Evolutionary conservation across 225 moss, liverwort and hornwort species (phyloP).

Genomic region (Pseudoscleropodium purum): DNA sequence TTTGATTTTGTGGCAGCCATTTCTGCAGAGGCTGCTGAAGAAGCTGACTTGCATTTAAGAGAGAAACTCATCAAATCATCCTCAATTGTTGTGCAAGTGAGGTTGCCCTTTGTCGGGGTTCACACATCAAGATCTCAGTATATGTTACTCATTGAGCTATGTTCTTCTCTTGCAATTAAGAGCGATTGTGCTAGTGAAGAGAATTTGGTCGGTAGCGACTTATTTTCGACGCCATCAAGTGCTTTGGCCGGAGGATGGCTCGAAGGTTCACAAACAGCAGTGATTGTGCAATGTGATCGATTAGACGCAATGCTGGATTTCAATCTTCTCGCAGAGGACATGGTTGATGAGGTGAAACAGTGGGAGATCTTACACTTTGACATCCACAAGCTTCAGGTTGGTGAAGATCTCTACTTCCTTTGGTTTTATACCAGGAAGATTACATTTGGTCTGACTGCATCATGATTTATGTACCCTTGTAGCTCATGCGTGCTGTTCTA

Average conservation of each 20-base stretch:
- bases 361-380: constrained; percentile 78
- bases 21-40: constrained; percentile 76
- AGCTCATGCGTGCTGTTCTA: constrained; percentile 2
- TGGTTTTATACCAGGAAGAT: not conserved
- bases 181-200: constrained; percentile 10
- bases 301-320: constrained; percentile 55
- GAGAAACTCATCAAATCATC: constrained; percentile 74
- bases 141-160: constrained; percentile 48
- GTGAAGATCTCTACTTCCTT: not conserved
- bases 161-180: constrained; percentile 33
- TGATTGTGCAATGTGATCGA: constrained; percentile 69
- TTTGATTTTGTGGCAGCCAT: constrained; percentile 94
- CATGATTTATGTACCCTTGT: not conserved
- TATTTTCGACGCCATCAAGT: constrained; percentile 14
- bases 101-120: constrained; percentile 52
- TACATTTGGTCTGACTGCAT: not conserved
- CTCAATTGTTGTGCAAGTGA: constrained; percentile 52
- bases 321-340: constrained; percentile 2
- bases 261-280: constrained; percentile 47
- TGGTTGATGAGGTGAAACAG: constrained; percentile 34
- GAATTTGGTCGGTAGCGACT: constrained; percentile 2
- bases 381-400: constrained; percentile 70
- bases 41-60: constrained; percentile 56
- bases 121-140: constrained; percentile 70
- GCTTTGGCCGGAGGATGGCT: constrained; percentile 4